A percentile compares a stretch with the other conserved stretches of the same genome.
Evolutionary conservation across 805 yeast genomes (phyloP).

Genomic region (Priceomyces haplophilus): DNA sequence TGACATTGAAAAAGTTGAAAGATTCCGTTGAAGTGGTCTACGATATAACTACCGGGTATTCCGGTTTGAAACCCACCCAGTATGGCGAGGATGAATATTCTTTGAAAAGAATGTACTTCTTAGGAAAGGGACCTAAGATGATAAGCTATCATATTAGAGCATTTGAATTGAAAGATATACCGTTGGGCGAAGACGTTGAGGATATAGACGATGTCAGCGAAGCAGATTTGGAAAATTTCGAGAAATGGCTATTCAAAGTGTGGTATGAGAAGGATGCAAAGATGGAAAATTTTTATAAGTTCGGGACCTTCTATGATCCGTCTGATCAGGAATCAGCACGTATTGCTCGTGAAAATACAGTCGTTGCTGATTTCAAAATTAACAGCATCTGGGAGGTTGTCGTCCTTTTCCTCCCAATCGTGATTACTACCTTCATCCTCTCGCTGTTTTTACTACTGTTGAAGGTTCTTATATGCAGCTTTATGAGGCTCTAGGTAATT

Average conservation of each 20-base stretch:
- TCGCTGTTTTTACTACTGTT: conserved; percentile 8
- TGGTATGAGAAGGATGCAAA: conserved; percentile 80
- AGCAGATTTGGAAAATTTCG: conserved; percentile 51
- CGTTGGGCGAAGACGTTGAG: conserved; percentile 41
- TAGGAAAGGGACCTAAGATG: conserved; percentile 67
- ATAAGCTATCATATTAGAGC: conserved; percentile 66
- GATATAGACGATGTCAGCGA: conserved; percentile 43
- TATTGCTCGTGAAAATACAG: conserved; percentile 11
- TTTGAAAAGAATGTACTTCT: conserved; percentile 57
- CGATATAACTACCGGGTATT: conserved; percentile 81
- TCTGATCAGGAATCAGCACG: conserved; percentile 9
- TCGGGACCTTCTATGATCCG: conserved; percentile 48
- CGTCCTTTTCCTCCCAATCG: conserved; percentile 10
- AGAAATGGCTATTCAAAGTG: conserved; percentile 65
- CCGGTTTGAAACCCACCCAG: conserved; percentile 59
- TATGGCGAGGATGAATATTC: conserved; percentile 79
- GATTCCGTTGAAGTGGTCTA: conserved; percentile 58
- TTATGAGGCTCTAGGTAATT: not conserved
- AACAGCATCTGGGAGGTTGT: conserved; percentile 16
- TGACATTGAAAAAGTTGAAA: conserved; percentile 55
- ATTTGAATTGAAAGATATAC: conserved; percentile 58
- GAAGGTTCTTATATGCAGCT: conserved; percentile 4
- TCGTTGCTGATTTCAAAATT: conserved; percentile 24
- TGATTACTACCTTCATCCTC: conserved; percentile 5
- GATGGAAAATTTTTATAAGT: conserved; percentile 57